Conservation (phyloP, 208 protist species). For the Trypanosoma vivax region DNA sequence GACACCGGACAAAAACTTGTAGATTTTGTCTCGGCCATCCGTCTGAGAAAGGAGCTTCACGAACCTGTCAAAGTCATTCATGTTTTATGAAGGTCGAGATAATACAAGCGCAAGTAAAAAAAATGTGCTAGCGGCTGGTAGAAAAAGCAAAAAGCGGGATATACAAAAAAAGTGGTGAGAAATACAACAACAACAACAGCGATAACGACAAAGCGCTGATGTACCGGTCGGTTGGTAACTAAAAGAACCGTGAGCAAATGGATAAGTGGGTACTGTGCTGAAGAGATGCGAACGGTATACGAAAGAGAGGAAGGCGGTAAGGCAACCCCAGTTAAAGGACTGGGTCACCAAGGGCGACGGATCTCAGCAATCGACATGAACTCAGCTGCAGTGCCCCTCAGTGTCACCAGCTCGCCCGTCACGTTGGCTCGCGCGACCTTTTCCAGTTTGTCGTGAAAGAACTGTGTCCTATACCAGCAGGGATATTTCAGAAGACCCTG, state of each 20-base stretch:
- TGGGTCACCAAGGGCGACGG: no score
- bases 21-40: conserved; percentile 91
- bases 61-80: conserved; percentile 73
- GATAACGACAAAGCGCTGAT: not conserved
- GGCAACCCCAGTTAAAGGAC: no score
- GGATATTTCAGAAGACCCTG: conserved; percentile 25
- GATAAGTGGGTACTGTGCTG: no score
- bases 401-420: conserved; percentile 21
- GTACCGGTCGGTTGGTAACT: no score
- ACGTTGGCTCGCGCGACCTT: conserved; percentile 39
- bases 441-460: conserved; percentile 57
- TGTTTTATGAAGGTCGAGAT: conserved; percentile 15
- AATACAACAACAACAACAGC: not conserved
- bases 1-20: conserved; percentile 77
- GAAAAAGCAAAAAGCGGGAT: conserved; percentile 4
- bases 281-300: no score
- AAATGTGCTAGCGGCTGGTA: not conserved
- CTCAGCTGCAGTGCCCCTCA: conserved; percentile 18
- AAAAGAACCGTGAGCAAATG: no score
- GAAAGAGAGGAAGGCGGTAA: no score
- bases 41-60: conserved; percentile 82
- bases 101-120: not conserved
- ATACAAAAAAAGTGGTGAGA: not conserved
- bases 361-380: no score
- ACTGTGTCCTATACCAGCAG: conserved; percentile 71